Conservation (phyloP, 164 flowering plant genomes). For the Nymphaea colorata region DNA sequence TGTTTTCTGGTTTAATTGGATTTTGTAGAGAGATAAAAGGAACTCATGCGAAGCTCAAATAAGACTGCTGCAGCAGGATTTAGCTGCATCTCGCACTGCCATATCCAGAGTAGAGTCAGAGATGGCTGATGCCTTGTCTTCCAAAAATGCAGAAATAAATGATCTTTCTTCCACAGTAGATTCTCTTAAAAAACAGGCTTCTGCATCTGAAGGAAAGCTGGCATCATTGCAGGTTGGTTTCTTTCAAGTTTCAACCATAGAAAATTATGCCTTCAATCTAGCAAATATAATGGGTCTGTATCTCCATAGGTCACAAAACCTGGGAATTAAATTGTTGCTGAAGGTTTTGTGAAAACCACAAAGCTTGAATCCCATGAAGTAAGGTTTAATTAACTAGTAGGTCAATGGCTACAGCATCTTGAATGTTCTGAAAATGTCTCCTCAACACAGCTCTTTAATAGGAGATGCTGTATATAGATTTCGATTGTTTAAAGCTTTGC, state of each 20-base stretch:
- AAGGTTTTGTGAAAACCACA: too few species aligned
- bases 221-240: conserved; percentile 70
- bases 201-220: conserved; percentile 81
- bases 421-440: too few species aligned
- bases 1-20: not conserved
- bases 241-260: not conserved
- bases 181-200: conserved; percentile 74
- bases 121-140: conserved; percentile 78
- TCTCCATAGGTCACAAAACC: too few species aligned
- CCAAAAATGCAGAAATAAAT: conserved; percentile 91
- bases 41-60: conserved; percentile 67
- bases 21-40: conserved; percentile 64
- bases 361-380: too few species aligned
- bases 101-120: conserved; percentile 57
- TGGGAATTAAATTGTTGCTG: too few species aligned
- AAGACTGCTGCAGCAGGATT: conserved; percentile 70
- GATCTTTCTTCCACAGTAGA: conserved; percentile 63
- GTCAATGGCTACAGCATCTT: too few species aligned
- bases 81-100: conserved; percentile 58
- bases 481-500: too few species aligned
- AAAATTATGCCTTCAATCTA: not conserved
- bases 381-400: too few species aligned
- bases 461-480: too few species aligned
- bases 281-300: too few species aligned
- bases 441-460: too few species aligned